A percentile compares a stretch with the other conserved stretches of the same genome.
Conservation (phyloP, 208 protist genomes). For the Herpetomonas tarakana region DNA sequence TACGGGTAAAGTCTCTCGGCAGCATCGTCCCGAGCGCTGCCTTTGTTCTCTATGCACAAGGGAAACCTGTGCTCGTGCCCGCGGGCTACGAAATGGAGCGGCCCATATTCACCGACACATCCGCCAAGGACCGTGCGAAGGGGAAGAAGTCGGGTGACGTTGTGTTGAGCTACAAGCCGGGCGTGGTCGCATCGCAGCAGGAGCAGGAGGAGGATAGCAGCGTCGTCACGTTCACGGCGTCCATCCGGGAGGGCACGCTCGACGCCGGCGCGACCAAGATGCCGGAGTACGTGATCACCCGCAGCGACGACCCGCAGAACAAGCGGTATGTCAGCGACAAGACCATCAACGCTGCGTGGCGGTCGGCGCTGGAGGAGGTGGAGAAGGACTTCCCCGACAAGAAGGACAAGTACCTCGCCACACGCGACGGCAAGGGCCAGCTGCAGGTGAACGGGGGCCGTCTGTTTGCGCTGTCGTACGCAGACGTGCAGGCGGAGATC, state of each 20-base stretch:
- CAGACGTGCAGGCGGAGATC: conserved; percentile 15
- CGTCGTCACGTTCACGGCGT: conserved; percentile 38
- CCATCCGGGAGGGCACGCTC: conserved; percentile 18
- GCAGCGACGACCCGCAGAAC: conserved; percentile 52
- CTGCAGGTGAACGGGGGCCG: conserved; percentile 10
- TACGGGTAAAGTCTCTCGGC: conserved; percentile 50
- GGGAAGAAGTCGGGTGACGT: conserved; percentile 2
- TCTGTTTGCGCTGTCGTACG: conserved; percentile 23
- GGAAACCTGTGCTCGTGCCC: conserved; percentile 37
- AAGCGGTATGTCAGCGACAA: conserved; percentile 32
- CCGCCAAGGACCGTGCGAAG: neutral
- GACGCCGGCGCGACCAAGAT: neutral
- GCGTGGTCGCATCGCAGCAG: too few relatives aligned
- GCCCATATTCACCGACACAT: conserved; percentile 28
- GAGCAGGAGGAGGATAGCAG: neutral
- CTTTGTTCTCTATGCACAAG: conserved; percentile 14
- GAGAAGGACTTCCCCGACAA: conserved; percentile 45
- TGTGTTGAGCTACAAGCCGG: conserved; percentile 4
- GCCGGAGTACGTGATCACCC: conserved; percentile 45
- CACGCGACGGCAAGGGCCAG: conserved; percentile 6
- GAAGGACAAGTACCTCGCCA: conserved; percentile 5
- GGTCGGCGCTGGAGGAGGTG: conserved; percentile 41
- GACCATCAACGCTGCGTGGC: conserved; percentile 37
- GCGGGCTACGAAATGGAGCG: conserved; percentile 56
- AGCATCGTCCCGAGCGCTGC: conserved; percentile 24